A percentile compares a stretch with the other conserved stretches of the same genome.
These are phyloP conservation scores for Coemansia javaensis DNA, from an alignment of 192 early-diverging fungal species.

Conservation along the genomic window DNA sequence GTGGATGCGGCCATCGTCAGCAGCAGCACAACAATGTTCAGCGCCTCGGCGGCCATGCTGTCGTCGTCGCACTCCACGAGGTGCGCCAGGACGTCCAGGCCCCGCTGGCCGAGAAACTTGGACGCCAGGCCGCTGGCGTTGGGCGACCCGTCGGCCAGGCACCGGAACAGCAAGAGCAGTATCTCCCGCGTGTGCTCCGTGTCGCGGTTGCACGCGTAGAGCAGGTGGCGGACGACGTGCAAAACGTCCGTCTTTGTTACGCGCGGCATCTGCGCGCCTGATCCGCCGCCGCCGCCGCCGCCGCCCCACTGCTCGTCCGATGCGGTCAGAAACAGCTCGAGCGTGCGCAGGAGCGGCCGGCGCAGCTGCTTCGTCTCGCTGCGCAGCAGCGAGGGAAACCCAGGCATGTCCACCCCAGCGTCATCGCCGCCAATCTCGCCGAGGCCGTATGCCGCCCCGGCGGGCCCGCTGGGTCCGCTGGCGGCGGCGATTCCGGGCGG, in stretches of 20 bases:
- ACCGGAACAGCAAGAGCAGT: conserved; percentile 34
- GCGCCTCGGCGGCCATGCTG: conserved; percentile 25
- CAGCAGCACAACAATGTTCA: conserved; percentile 40
- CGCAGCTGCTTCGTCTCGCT: conserved; percentile 24
- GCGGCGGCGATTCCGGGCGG: neutral
- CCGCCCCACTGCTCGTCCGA: conserved; percentile 22
- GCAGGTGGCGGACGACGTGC: conserved; percentile 25
- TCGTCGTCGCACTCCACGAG: conserved; percentile 42
- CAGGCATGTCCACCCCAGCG: conserved; percentile 8
- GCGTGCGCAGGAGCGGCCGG: conserved; percentile 18
- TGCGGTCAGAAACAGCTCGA: conserved; percentile 33
- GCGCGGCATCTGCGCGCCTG: conserved; percentile 1
- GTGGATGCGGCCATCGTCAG: conserved; percentile 15
- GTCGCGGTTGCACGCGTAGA: conserved; percentile 38
- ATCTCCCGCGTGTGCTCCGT: conserved; percentile 34
- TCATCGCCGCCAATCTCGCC: conserved; percentile 6
- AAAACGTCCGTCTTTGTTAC: conserved; percentile 18
- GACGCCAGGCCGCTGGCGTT: conserved; percentile 23
- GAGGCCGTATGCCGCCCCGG: conserved; percentile 1
- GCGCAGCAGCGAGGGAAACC: conserved; percentile 13
- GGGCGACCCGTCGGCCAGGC: conserved; percentile 37
- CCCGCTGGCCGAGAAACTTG: conserved; percentile 14
- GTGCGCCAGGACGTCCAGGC: conserved; percentile 28
- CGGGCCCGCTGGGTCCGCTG: too few species aligned
- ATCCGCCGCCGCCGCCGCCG: neutral